Evolutionary conservation across 2,329 filamentous ascomycete genomes (phyloP).

Genomic region (Fusarium fracticaudum): DNA sequence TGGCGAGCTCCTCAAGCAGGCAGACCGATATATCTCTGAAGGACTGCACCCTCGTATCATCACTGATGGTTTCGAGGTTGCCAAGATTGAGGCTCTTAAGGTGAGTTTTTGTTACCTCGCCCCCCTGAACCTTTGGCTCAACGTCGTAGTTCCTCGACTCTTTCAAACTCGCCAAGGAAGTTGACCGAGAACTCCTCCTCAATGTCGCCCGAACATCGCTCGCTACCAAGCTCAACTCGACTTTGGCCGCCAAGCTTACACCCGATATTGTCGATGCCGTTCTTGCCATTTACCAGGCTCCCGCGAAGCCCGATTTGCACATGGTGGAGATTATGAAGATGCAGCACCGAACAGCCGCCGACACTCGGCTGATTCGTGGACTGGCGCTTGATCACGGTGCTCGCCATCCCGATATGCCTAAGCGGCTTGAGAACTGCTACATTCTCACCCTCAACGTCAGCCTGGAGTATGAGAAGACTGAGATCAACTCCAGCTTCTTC

Average conservation of each 20-base stretch:
- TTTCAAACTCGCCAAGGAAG: conserved; percentile 89
- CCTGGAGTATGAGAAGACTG: conserved; percentile 98
- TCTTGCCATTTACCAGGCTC: conserved; percentile 89
- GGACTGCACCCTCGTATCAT: conserved; percentile 97
- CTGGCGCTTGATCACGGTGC: conserved; percentile 95
- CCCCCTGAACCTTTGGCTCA: neutral
- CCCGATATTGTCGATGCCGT: conserved; percentile 97
- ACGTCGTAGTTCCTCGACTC: conserved; percentile 80
- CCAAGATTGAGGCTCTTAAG: conserved; percentile 91
- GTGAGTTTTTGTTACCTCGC: conserved; percentile 53
- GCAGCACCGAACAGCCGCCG: conserved; percentile 96
- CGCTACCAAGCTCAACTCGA: conserved; percentile 91
- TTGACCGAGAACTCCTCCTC: conserved; percentile 92
- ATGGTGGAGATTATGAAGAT: conserved; percentile 99
- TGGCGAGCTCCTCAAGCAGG: conserved; percentile 97
- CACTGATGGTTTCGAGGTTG: conserved; percentile 97
- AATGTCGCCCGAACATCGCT: conserved; percentile 94
- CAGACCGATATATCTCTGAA: conserved; percentile 93
- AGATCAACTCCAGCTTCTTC: conserved; percentile 99
- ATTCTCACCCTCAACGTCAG: conserved; percentile 97
- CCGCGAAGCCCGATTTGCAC: conserved; percentile 93
- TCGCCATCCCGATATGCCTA: conserved; percentile 97
- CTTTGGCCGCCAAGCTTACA: conserved; percentile 88
- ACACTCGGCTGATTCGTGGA: conserved; percentile 94
- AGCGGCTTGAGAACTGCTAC: conserved; percentile 92